Base-by-base conservation (phyloP, 2,329 filamentous ascomycete species). In the Ascosphaera apis region DNA sequence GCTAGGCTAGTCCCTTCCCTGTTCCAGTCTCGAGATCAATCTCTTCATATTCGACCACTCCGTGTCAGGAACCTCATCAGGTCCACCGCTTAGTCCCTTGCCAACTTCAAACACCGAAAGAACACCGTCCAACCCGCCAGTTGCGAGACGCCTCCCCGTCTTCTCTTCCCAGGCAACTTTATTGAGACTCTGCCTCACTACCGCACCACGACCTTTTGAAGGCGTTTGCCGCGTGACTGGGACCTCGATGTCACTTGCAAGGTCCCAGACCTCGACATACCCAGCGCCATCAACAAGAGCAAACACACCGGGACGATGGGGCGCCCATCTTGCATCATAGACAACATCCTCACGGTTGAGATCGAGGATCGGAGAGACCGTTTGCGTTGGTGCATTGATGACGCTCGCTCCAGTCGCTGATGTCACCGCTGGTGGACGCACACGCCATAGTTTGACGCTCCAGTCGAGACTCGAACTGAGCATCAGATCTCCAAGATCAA, bases 401-500 rank as follows among this genome's bases (percentile, higher is more conserved):
- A 41, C 39, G 18, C 40, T 54, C 2, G 53, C 44, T 12, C 56
- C 50, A 28, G 53, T 41, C 40, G 52, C 40, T 32, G 53, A 47
- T 31, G 55, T 56, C 1, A 54, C 56, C 8, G 45, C 62, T 45
- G 52, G 55, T 30, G 49, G 56, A 31, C 83, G 77, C 11, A 91
- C 78, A 55, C 88, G 88, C 88, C 88, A 98, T 12, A 98, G 63
- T 58, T 91, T 93, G 45, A 93, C 83, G 45, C 77, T 91, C 88
- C 88, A 98, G 60, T 98, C 88, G 5, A 98, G 65, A 31, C 79
- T 86, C 3, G 81, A 79, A n/a, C 77, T 84, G 35, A 98, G 69
- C 40, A 95, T 81, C 4, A 98, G 63, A 49, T 98, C 91, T 18
- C 86, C 84, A 4, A 98, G 72, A 55, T 98, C 91, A 36, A 98